phyloP scores from a whole-genome alignment of 352 stramenopile genomes.

The Phytophthora ramorum region DNA sequence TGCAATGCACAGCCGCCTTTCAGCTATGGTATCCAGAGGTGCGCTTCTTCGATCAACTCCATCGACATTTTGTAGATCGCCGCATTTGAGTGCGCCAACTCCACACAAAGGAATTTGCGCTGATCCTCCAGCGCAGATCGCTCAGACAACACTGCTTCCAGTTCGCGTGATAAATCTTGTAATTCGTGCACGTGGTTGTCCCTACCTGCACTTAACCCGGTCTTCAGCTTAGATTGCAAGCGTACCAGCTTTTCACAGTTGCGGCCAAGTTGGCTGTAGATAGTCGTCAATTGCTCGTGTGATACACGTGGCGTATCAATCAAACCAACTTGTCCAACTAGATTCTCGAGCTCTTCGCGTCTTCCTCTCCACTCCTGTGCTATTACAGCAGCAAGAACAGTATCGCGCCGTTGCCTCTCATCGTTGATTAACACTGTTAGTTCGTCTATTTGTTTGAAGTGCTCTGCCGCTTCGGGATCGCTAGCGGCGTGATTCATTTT shows the following conservation, averaged over 20 bases:
- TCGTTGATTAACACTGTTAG: slow-evolving; percentile 4
- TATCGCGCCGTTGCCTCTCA: slow-evolving; percentile 11
- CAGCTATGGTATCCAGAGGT: background rate
- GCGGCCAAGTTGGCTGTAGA: slow-evolving; percentile 1
- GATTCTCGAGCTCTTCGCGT: background rate
- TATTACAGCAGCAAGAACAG: slow-evolving; percentile 6
- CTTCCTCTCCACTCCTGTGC: slow-evolving; percentile 5
- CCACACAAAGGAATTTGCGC: slow-evolving; percentile 4
- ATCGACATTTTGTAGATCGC: background rate
- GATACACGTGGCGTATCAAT: background rate
- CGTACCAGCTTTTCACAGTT: background rate
- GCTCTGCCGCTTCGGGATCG: background rate
- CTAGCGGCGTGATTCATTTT: slow-evolving; percentile 1
- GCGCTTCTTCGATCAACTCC: slow-evolving; percentile 6
- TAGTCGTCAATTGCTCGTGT: slow-evolving; percentile 1
- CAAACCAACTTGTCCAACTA: background rate
- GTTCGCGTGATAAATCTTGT: background rate
- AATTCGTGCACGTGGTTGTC: background rate
- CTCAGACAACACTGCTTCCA: background rate
- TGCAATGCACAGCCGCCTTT: background rate
- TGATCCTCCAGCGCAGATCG: background rate
- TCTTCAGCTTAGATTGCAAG: slow-evolving; percentile 8
- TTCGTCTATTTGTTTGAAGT: slow-evolving; percentile 2
- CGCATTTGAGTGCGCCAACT: background rate
- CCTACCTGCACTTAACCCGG: background rate